Evolutionary conservation across 2,329 filamentous ascomycete species (phyloP), one percentile per base, ranked within the genome.

Genomic region (Plenodomus biglobosus): DNA sequence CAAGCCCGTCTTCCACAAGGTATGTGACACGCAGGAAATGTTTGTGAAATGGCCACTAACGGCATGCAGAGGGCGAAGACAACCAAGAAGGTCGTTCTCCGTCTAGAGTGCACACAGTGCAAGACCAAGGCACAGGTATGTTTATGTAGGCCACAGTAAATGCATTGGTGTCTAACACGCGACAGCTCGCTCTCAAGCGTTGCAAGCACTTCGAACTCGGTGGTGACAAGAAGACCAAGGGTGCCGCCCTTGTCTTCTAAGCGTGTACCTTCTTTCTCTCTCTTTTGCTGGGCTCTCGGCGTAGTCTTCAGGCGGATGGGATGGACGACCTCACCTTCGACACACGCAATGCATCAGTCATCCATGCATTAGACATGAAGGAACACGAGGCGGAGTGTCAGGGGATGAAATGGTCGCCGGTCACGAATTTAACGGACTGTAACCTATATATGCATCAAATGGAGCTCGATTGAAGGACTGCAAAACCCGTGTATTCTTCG

Each of bases 201-300:
- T 99, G 94, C 91, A 99, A 99, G 89, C 94, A 99, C 86, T 99
- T 99, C 81, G 94, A 99, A 84, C 83, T 99, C 75, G 94, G 94
- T 87, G 94, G 94, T 86, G 94, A 99, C 88, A 99, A 99, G 92
- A 99, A 99, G 90, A 99, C 94, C 73, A 99, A 99, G 91, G 94
- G 94, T 88, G 94, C 94, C 73, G 94, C 94, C 80, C 86, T 99
- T 75, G 94, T 99, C 74, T 99, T 99, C 86, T 99, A 96, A 87
- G 81, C 83, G 79, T 75, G 72, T 79, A 79, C 59, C 59, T 60
- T 69, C 64, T 63, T 70, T 64, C 62, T 70, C 65, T 67, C 63
- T 66, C 66, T 68, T 68, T 69, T 69, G 65, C 62, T 70, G 61
- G 66, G 64, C 62, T 68, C 62, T 70, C 62, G 66, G 67, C 66